Evolutionary conservation across 2,329 filamentous ascomycete species (phyloP).

Genomic region (Nectriaceae sp.): DNA sequence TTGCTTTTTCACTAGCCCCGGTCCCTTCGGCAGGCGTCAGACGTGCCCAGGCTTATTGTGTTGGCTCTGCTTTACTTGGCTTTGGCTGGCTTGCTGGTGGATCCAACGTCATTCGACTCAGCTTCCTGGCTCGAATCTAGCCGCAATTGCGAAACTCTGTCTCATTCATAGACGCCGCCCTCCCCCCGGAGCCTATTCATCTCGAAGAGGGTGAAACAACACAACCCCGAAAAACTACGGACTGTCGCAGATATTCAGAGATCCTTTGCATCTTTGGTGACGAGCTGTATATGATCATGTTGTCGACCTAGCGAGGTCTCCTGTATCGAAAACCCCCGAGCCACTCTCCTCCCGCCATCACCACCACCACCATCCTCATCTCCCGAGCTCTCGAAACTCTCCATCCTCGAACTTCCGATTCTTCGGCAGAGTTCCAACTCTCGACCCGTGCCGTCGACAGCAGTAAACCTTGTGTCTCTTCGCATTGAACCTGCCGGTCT

Average conservation of each 20-base stretch:
- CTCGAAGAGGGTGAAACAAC: slow-evolving; percentile 1
- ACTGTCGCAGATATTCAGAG: too few relatives aligned
- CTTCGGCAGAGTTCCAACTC: too few relatives aligned
- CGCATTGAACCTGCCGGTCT: slow-evolving; percentile 1
- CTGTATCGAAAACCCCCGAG: slow-evolving; percentile 2
- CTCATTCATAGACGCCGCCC: slow-evolving; percentile 10
- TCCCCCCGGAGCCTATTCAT: slow-evolving; percentile 3
- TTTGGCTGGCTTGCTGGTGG: too few relatives aligned
- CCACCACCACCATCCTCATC: not conserved
- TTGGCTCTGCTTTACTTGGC: slow-evolving; percentile 2
- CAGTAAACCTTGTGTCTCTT: too few relatives aligned
- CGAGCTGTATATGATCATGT: slow-evolving; percentile 5
- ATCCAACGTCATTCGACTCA: slow-evolving; percentile 13
- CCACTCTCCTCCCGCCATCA: not conserved
- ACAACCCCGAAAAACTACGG: slow-evolving; percentile 2
- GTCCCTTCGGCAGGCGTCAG: not conserved
- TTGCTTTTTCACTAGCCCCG: slow-evolving; percentile 5
- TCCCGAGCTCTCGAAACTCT: not conserved
- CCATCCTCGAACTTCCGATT: not conserved
- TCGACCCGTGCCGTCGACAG: too few relatives aligned
- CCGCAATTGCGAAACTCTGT: slow-evolving; percentile 9
- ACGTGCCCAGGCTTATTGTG: not conserved
- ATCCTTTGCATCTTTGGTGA: too few relatives aligned
- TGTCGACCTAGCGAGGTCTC: slow-evolving; percentile 5
- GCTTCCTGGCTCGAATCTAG: slow-evolving; percentile 7